Base-by-base conservation (phyloP, 164 flowering plant species). In the Aristolochia contorta region DNA sequence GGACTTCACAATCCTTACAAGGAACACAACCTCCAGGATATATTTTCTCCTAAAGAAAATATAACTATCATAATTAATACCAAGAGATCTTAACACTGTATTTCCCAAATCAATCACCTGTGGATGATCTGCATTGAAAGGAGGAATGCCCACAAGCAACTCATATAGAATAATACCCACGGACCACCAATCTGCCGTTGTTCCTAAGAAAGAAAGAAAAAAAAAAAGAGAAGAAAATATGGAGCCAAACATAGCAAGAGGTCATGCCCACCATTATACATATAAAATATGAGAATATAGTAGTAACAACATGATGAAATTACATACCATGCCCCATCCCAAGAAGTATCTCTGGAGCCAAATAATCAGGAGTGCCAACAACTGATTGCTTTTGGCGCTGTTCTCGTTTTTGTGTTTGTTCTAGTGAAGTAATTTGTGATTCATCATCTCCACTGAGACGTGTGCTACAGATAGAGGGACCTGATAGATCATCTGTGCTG, bases 181-280 rank as follows among this genome's bases (percentile, higher is more conserved):
- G 67, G 99, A 91, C 99, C 99, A 91, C 99, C 99, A 94, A 83
- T 94, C 99, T 30, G 99, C 99, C 25, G 97, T 91, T 70, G 78
- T 76, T 69, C 99, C 99, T 94, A 65, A 47, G 77, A 60, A 51
- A 48, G 15, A 67, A 16, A 37, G 43, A 61, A 52, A 9, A 30
- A 45, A 46, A 63, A 41, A 22, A n/a, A 1, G 56, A 60, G 32
- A 18, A 20, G 53, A 0, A 18, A 49, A 27, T 5, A 27, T 27
- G 30, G 19, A 49, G 15, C 53, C 10, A 13, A 4, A 49, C 4
- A 49, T 6, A 49, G 14, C 22, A 65, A 47, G 45, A 64, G 9
- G 59, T 57, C 33, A 49, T 15, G 53, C 10, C 53, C 27, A 53
- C 27, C 30, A 53, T 37, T 37, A 37, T 6, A 10, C 43, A 37